phyloP scores from a whole-genome alignment of 2,329 filamentous ascomycete species.

The Nigrograna mackinnonii region DNA sequence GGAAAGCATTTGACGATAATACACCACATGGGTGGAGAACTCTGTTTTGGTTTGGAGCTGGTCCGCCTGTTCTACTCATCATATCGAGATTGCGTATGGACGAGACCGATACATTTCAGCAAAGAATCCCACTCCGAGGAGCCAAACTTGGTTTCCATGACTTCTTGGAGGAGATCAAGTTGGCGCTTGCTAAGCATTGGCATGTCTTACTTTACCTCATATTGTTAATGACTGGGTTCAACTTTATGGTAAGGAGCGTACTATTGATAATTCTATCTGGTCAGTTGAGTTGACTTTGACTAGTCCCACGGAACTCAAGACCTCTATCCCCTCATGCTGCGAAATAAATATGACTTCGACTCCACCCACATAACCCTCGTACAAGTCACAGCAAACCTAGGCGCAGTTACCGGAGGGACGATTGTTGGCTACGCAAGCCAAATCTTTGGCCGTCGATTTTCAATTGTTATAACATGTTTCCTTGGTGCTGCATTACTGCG shows the following conservation, averaged over 20 bases:
- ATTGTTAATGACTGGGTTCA: conserved; percentile 82
- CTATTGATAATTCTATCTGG: neutral
- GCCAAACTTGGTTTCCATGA: conserved; percentile 17
- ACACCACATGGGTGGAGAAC: conserved; percentile 38
- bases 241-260: conserved; percentile 65
- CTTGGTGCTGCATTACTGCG: conserved; percentile 76
- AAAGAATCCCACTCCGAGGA: conserved; percentile 12
- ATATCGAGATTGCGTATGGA: conserved; percentile 19
- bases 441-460: conserved; percentile 46
- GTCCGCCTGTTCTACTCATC: conserved; percentile 39
- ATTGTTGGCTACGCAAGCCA: conserved; percentile 43
- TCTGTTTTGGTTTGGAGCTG: conserved; percentile 43
- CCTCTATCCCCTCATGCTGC: conserved; percentile 46
- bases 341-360: conserved; percentile 35
- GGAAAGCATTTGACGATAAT: conserved; percentile 36
- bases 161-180: conserved; percentile 13
- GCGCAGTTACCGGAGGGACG: conserved; percentile 47
- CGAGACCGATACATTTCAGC: conserved; percentile 20
- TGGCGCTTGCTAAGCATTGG: conserved; percentile 61
- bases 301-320: conserved; percentile 41
- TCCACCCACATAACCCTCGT: conserved; percentile 37
- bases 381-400: conserved; percentile 37
- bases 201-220: conserved; percentile 75
- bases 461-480: conserved; percentile 49
- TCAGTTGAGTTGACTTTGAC: conserved; percentile 23